Evolutionary conservation across 2,329 filamentous ascomycete genomes (phyloP), one percentile per base, ranked within the genome.

Genomic region (Colletotrichum endophyticum): DNA sequence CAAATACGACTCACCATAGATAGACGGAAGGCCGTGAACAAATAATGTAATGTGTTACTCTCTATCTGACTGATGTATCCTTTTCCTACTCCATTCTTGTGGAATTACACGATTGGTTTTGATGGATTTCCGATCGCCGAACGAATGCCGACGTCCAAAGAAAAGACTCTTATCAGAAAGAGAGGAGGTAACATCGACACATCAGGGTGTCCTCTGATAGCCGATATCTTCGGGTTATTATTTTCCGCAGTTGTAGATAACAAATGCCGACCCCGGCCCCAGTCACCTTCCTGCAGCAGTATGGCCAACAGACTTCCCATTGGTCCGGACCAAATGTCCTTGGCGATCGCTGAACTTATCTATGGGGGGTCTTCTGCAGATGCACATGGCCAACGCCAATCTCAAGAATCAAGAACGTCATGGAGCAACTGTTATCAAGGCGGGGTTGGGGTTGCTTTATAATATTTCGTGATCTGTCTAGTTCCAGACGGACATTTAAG

Each of bases 211-310:
- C 0, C 0, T 62, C n/a, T 32, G 59, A 62, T 62, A 32, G 16
- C 59, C 59, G 28, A 30, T 71, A 30, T 62, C 66, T 25, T 75
- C 72, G 72, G 72, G 59, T 30, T 36, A 27, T 72, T 75, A 34
- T 75, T 30, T 66, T 28, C 72, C 72, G 68, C 13, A n/a, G 6
- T 13, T 57, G 27, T 28, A 75, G 73, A 75, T 75, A 75, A 75
- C 73, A 62, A 67, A 19, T 72, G 39, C 62, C 73, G 62, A 73
- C 11, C 34, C 27, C 53, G 34, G 57, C 36, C 36, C 68, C 28
- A 7, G 62, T 67, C 73, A 72, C 73, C 36, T 75, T 72, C 68
- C 53, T 49, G 69, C 44, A 66, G 44, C 15, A 34, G 69, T 28
- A 75, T 72, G 62, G 73, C 12, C 25, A 15, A 39, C 22, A 32